Evolutionary conservation across 306 rosid genomes (phyloP).

Genomic region (Herpetospermum pedunculosum): DNA sequence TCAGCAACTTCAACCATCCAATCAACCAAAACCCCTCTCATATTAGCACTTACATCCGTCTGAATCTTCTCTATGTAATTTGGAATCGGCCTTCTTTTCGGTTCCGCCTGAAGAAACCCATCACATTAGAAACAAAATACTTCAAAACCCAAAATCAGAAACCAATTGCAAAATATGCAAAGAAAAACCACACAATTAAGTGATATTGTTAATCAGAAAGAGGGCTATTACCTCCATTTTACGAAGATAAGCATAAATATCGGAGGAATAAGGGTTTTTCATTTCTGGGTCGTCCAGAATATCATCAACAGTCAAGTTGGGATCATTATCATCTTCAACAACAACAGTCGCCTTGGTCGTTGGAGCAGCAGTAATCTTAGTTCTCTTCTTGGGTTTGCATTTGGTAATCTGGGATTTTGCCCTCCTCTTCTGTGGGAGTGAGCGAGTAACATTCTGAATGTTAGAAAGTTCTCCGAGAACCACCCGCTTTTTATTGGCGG

Average conservation of each 20-base stretch:
- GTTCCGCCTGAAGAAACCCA: slow-evolving; percentile 35
- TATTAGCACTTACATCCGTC: slow-evolving; percentile 51
- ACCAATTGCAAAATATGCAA: not conserved
- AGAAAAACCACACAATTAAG: not conserved
- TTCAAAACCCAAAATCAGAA: not conserved
- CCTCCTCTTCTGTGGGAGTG: not conserved
- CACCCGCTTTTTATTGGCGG: slow-evolving; percentile 43
- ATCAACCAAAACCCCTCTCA: slow-evolving; percentile 76
- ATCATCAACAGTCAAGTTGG: not conserved
- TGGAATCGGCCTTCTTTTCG: slow-evolving; percentile 46
- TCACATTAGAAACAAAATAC: not conserved
- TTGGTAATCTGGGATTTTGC: slow-evolving; percentile 14
- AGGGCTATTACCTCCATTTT: slow-evolving; percentile 43
- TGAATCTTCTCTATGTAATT: slow-evolving; percentile 57
- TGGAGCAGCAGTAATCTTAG: not conserved
- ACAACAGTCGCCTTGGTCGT: not conserved
- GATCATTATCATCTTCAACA: not conserved
- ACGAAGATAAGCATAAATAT: slow-evolving; percentile 59
- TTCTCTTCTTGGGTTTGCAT: not conserved
- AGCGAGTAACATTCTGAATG: slow-evolving; percentile 8
- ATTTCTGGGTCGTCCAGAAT: slow-evolving; percentile 40
- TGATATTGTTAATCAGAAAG: not conserved
- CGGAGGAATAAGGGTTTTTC: slow-evolving; percentile 49
- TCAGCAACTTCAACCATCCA: slow-evolving; percentile 95
- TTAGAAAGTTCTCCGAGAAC: slow-evolving; percentile 58